Evolutionary conservation across 2,329 filamentous ascomycete species (phyloP), one percentile per base, ranked within the genome.

Genomic region (Talaromyces sp.): DNA sequence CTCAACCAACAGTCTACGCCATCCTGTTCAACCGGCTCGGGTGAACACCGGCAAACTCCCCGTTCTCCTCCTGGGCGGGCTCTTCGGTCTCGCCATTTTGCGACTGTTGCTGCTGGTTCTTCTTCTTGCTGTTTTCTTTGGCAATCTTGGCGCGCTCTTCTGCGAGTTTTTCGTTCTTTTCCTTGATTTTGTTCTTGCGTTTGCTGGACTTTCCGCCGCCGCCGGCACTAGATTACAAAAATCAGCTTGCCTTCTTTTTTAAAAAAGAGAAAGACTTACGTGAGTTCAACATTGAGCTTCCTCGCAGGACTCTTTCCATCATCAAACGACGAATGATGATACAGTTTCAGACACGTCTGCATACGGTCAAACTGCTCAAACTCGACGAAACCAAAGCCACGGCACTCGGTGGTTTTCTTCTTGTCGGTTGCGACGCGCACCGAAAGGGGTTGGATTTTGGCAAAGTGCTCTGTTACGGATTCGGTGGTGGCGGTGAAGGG

Each of bases 201-300:
- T 82, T 78, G 65, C 87, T 82, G 53, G 86, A 91, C 74, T 92
- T 96, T 64, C 93, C 93, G 47, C 93, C 93, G 57, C 83, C 83
- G 42, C 93, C 93, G 62, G 90, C 93, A 67, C 89, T 91, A 65
- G 15, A 15, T 6, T 19, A 27, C 9, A 3, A 36, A 32, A 22
- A 30, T 36, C 27, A 58, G 25, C 19, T 6, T 27, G 9, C 13
- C 4, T 58, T 58, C 19, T 56, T 47, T 49, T 54, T 15, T 22
- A 1, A 22, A 22, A 22, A 59, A 47, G n/a, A 22, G 30, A 52
- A 25, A 36, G 59, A 83, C 87, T 76, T 76, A 92, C 84, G 92
- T 96, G 67, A 98, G 78, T 78, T 97, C 93, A 28, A 97, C 90
- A 72, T 96, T 97, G 70, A 98, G 96, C 77, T 88, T 90, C 68